phyloP scores from a whole-genome alignment of 306 rosid species.

The Oemleria cerasiformis region DNA sequence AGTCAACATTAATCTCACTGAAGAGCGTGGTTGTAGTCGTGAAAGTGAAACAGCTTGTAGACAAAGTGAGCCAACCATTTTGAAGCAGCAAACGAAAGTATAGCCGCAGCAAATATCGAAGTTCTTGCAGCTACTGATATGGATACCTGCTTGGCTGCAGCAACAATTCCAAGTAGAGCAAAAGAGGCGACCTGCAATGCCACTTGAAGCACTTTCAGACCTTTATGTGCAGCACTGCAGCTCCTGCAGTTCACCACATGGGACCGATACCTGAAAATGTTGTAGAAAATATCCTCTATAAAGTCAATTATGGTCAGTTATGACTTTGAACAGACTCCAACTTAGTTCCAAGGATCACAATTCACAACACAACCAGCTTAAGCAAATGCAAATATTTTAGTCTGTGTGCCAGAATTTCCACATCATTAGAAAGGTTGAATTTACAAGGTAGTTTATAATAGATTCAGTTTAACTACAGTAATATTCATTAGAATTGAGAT shows the following conservation, averaged over 20 bases:
- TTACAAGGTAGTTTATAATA: no score
- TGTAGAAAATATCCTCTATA: background rate
- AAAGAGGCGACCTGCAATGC: conserved; percentile 54
- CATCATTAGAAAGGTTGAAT: no score
- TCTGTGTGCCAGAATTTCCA: no score
- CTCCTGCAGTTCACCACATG: conserved; percentile 86
- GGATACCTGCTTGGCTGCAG: conserved; percentile 48
- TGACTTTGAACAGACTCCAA: background rate
- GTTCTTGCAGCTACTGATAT: conserved; percentile 43
- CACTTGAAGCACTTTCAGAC: conserved; percentile 59
- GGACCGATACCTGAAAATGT: conserved; percentile 61
- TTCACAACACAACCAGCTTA: background rate
- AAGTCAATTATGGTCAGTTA: background rate
- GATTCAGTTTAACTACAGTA: no score
- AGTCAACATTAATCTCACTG: conserved; percentile 23
- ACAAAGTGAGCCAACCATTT: conserved; percentile 71
- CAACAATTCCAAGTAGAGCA: conserved; percentile 64
- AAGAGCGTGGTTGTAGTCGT: conserved; percentile 76
- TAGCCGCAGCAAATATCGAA: conserved; percentile 45
- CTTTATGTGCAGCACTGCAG: conserved; percentile 71
- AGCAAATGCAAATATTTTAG: no score
- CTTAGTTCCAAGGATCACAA: background rate
- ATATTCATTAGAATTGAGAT: no score
- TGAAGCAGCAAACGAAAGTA: conserved; percentile 66
- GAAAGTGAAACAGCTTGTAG: conserved; percentile 73